These are phyloP conservation scores for Nicotiana knightiana DNA, from an alignment of 257 asterid genomes.

Conservation along the genomic window DNA sequence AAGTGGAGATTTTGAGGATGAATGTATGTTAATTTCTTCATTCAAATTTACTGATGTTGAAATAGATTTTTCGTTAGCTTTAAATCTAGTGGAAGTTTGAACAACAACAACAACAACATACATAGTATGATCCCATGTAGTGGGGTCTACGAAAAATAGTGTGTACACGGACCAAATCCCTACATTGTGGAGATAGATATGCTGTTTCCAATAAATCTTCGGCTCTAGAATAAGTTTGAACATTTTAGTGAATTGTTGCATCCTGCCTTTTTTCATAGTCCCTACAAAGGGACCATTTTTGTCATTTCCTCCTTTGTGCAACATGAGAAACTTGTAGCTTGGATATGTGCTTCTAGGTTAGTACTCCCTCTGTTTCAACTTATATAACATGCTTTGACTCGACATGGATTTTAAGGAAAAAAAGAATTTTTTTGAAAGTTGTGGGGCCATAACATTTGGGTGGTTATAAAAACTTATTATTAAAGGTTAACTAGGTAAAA, in stretches of 20 bases:
- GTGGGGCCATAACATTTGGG: too few species aligned
- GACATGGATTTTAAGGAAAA: too few species aligned
- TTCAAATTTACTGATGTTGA: not conserved
- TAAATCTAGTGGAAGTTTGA: not conserved
- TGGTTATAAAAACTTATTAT: too few species aligned
- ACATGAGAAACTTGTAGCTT: not conserved
- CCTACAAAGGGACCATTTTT: too few species aligned
- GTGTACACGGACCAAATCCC: too few species aligned
- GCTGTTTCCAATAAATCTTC: too few species aligned
- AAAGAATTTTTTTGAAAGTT: not conserved
- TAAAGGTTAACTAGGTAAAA: too few species aligned
- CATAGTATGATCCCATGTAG: too few species aligned
- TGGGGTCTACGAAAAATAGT: too few species aligned
- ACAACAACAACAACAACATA: not conserved
- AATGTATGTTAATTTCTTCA: constrained; percentile 36
- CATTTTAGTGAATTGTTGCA: not conserved
- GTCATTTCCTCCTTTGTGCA: not conserved
- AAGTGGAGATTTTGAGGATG: constrained; percentile 50
- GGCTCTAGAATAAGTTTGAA: not conserved
- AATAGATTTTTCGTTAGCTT: not conserved
- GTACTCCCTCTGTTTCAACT: too few species aligned
- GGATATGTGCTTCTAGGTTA: not conserved
- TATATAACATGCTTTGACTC: too few species aligned
- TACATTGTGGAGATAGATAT: too few species aligned
- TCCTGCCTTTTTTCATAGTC: not conserved